Base-by-base conservation (phyloP, 2,329 filamentous ascomycete species). In the Parastagonospora avenae region DNA sequence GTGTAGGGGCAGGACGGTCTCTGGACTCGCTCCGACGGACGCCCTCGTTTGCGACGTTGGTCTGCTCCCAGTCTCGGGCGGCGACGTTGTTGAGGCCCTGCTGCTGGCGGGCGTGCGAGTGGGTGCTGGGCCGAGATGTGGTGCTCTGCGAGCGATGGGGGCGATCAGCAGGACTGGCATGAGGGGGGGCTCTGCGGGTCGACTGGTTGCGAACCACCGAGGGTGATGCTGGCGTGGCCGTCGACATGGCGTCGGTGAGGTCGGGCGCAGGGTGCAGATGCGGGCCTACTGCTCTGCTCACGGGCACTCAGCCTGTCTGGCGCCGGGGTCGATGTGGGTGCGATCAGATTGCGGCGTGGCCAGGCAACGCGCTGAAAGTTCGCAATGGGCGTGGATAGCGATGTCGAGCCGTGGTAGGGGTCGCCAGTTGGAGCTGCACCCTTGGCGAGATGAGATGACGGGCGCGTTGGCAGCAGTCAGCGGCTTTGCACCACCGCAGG, bases 11-110 rank as follows among this genome's bases (percentile, higher is more conserved):
- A 74, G 68, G 16, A 72, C 36, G 69, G 48, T 90, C 88, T 71
- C 81, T 82, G 64, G 85, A 88, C 53, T 84, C 81, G 76, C 82
- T 86, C 76, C 85, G 82, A 47, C 83, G 85, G 75, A 79, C 81
- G 45, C 74, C 62, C 46, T 68, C 59, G 39, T 82, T 79, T 64
- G 84, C 82, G 77, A 89, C 74, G 78, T 87, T 87, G 64, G 82
- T 80, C 64, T 86, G 82, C 76, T 93, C 90, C 79, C 86, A 87
- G 75, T 94, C 90, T 73, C 87, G 81, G 66, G 88, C 85, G 49
- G 80, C 79, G 62, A 83, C 79, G 68, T 77, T 78, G 49, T 77
- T 76, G 38, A 85, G 76, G 38, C 77, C 76, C 42, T 73, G 72
- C 63, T 75, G 79, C 66, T 76, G 80, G 51, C 62, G 66, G 41